Conservation (phyloP, 2,329 filamentous ascomycete genomes). For the Aplosporella prunicola region DNA sequence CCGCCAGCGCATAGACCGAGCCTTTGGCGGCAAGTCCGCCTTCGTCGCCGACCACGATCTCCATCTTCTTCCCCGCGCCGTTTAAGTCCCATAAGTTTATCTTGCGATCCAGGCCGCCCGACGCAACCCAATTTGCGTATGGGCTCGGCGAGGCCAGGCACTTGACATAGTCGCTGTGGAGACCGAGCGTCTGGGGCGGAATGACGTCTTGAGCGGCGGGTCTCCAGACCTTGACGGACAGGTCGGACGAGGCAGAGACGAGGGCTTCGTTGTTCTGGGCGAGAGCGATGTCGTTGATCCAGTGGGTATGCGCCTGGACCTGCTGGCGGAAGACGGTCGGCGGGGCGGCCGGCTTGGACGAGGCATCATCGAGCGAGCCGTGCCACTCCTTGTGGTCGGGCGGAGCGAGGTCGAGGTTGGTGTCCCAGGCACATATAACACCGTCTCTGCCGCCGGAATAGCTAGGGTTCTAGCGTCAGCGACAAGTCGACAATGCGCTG, state of each 20-base stretch:
- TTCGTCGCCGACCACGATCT: conserved; percentile 76
- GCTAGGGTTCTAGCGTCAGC: conserved; percentile 41
- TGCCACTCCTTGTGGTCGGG: conserved; percentile 27
- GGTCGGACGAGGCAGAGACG: conserved; percentile 86
- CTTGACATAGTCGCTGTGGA: conserved; percentile 95
- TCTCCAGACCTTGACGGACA: conserved; percentile 87
- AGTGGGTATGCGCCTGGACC: conserved; percentile 81
- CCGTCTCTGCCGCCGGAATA: conserved; percentile 96
- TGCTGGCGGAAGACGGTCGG: conserved; percentile 50
- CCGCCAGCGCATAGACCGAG: conserved; percentile 84
- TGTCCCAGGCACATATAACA: conserved; percentile 90
- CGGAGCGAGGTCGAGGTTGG: conserved; percentile 58
- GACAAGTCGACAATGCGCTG: conserved; percentile 10
- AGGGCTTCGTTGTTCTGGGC: conserved; percentile 69
- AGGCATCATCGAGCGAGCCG: conserved; percentile 25
- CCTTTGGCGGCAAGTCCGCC: conserved; percentile 72
- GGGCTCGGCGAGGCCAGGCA: conserved; percentile 70
- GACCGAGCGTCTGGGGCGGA: conserved; percentile 71
- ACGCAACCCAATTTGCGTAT: conserved; percentile 77
- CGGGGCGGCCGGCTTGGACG: conserved; percentile 19
- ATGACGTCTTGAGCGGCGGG: conserved; percentile 55
- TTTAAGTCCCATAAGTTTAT: conserved; percentile 91
- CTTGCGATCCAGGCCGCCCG: conserved; percentile 84
- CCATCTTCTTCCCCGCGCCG: conserved; percentile 73
- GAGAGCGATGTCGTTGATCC: conserved; percentile 87